Conservation (phyloP, 371 early-diverging fungal species). For the Mortierella sp. region DNA sequence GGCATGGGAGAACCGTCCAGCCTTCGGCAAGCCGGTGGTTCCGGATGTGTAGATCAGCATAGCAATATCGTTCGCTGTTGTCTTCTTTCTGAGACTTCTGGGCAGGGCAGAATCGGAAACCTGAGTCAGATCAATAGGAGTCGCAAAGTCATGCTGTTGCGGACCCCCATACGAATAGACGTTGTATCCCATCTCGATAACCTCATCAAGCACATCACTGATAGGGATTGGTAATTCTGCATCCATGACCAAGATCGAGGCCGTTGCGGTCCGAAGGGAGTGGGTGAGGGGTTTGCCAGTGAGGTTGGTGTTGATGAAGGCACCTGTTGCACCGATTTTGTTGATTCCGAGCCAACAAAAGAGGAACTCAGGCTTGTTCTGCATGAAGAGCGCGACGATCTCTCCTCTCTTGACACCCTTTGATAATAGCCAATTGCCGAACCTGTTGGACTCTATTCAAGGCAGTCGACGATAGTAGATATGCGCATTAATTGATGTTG, state of each 20-base stretch:
- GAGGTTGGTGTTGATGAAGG: slow-evolving; percentile 58
- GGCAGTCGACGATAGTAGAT: background rate
- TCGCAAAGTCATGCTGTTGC: slow-evolving; percentile 33
- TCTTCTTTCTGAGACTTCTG: slow-evolving; percentile 39
- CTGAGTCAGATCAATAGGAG: slow-evolving; percentile 31
- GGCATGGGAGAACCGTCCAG: slow-evolving; percentile 54
- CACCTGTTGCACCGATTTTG: slow-evolving; percentile 56
- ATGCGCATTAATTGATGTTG: background rate
- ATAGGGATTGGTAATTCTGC: slow-evolving; percentile 37
- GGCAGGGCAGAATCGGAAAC: slow-evolving; percentile 37
- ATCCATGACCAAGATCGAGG: slow-evolving; percentile 52
- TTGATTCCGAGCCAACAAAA: slow-evolving; percentile 58
- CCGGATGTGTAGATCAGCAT: slow-evolving; percentile 97
- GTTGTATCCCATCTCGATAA: slow-evolving; percentile 45
- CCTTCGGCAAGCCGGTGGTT: slow-evolving; percentile 79
- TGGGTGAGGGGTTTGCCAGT: slow-evolving; percentile 54
- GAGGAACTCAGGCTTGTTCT: slow-evolving; percentile 55
- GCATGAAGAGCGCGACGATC: slow-evolving; percentile 54
- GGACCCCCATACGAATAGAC: slow-evolving; percentile 44
- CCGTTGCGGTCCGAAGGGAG: slow-evolving; percentile 44
- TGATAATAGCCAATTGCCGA: slow-evolving; percentile 53
- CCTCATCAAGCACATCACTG: slow-evolving; percentile 35
- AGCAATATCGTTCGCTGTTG: slow-evolving; percentile 73
- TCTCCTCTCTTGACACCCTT: slow-evolving; percentile 58
- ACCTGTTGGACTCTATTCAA: slow-evolving; percentile 47